These are phyloP conservation scores for Suillus brevipes DNA, from an alignment of 768 basidiomycete genomes.

Conservation along the genomic window DNA sequence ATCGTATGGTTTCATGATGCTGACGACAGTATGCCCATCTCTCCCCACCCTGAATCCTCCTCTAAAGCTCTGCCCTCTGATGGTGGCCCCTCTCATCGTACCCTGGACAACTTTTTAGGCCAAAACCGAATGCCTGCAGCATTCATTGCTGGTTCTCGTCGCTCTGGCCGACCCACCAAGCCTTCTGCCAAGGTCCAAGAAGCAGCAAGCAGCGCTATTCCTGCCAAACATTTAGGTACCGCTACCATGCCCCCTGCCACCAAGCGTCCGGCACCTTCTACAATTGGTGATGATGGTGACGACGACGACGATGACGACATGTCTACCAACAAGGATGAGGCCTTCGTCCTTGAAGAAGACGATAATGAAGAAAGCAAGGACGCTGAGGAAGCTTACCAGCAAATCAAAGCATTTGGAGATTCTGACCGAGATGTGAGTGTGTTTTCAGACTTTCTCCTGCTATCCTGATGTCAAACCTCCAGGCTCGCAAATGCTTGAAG, in stretches of 20 bases:
- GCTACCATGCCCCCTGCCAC: conserved; percentile 2
- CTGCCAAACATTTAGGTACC: background rate
- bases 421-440: background rate
- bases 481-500: background rate
- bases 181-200: background rate
- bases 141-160: background rate
- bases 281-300: background rate
- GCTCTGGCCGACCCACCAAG: background rate
- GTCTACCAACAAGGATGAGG: background rate
- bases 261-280: background rate
- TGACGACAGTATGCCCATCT: background rate
- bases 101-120: background rate
- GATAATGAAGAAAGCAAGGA: background rate
- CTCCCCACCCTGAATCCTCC: background rate
- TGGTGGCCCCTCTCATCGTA: no score
- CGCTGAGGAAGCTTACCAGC: conserved; percentile 2
- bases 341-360: background rate
- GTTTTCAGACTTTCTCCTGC: background rate
- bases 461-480: background rate
- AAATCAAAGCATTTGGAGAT: background rate
- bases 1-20: background rate
- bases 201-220: background rate
- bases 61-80: background rate
- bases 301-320: background rate
- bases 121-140: background rate